phyloP scores from a whole-genome alignment of 208 protist species.

The Acanthamoeba healyi region DNA sequence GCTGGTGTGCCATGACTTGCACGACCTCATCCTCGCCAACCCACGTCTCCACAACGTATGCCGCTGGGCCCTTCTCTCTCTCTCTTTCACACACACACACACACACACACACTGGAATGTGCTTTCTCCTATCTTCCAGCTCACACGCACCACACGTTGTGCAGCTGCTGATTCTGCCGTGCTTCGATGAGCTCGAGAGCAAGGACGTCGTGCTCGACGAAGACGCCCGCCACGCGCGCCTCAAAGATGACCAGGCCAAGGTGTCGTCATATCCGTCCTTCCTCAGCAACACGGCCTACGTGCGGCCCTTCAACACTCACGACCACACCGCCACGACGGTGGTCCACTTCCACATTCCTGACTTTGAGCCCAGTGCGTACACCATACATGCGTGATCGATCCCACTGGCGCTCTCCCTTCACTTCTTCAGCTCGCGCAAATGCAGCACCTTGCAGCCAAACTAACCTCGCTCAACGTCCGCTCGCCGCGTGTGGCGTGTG shows the following conservation, averaged over 20 bases:
- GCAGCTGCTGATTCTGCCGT: neutral
- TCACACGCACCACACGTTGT: no score
- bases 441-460: no score
- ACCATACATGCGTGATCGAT: no score
- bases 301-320: neutral
- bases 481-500: no score
- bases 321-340: neutral
- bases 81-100: no score
- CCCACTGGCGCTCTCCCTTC: no score
- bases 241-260: accelerated
- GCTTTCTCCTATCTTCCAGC: no score
- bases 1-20: constrained; percentile 1
- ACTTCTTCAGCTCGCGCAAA: no score
- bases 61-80: no score
- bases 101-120: no score
- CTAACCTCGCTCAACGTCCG: no score
- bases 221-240: neutral
- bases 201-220: neutral
- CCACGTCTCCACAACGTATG: no score
- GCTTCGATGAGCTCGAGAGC: neutral
- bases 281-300: neutral
- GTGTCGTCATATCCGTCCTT: neutral
- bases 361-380: neutral
- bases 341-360: neutral
- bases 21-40: neutral